Conservation (phyloP, 306 rosid genomes). For the Citrullus amarus region DNA sequence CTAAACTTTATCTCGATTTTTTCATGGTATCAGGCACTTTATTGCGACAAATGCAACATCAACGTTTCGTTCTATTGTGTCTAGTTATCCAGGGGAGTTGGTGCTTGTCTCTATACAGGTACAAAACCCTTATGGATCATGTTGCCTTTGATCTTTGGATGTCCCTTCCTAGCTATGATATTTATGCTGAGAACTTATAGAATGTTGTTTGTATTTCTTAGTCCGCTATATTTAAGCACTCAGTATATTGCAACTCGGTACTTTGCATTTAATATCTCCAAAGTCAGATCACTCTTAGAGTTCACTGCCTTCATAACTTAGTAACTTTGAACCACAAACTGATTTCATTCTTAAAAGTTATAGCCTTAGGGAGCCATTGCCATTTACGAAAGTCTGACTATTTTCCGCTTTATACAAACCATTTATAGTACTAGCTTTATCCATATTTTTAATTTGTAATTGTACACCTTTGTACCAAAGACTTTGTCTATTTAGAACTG, state of each 20-base stretch:
- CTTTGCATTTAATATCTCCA: background rate
- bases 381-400: background rate
- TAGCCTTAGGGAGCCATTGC: background rate
- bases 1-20: constrained; percentile 15
- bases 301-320: background rate
- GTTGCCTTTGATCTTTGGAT: background rate
- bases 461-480: background rate
- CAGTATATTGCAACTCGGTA: background rate
- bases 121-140: constrained; percentile 6
- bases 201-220: background rate
- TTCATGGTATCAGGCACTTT: constrained; percentile 41
- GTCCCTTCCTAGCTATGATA: background rate
- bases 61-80: constrained; percentile 60
- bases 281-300: background rate
- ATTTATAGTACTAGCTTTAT: background rate
- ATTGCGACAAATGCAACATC: constrained; percentile 81
- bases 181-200: background rate
- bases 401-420: background rate
- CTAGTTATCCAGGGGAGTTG: constrained; percentile 63
- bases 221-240: background rate
- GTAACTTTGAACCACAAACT: background rate
- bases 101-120: constrained; percentile 86
- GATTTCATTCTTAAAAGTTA: background rate
- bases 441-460: background rate
- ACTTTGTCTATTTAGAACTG: background rate